These are phyloP conservation scores for Candida tropicalis DNA, from an alignment of 1,139 yeast species.

Conservation along the genomic window DNA sequence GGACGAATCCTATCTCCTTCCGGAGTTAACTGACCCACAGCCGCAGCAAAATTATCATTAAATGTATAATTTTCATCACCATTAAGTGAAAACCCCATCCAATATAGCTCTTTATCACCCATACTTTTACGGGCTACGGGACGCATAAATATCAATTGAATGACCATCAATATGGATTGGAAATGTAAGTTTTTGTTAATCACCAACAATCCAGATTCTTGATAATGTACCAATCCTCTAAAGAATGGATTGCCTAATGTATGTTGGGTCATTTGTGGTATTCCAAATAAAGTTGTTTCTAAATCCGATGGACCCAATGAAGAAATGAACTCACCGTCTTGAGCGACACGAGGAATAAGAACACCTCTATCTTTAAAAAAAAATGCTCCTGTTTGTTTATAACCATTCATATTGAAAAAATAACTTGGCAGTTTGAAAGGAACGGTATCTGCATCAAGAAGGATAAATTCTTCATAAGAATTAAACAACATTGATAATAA, in stretches of 20 bases:
- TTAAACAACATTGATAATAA: constrained; percentile 52
- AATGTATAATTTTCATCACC: constrained; percentile 56
- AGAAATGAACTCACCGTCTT: constrained; percentile 34
- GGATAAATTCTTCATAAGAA: constrained; percentile 50
- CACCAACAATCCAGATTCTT: constrained; percentile 56
- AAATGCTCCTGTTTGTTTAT: constrained; percentile 41
- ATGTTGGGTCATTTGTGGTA: constrained; percentile 35
- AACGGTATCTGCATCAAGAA: constrained; percentile 57
- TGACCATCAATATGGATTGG: constrained; percentile 44
- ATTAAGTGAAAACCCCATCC: constrained; percentile 57
- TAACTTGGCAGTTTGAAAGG: constrained; percentile 37
- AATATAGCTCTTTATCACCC: constrained; percentile 69
- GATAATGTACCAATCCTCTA: constrained; percentile 40
- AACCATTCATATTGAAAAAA: constrained; percentile 41
- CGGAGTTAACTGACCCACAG: constrained; percentile 51
- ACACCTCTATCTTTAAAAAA: constrained; percentile 53
- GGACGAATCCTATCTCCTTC: constrained; percentile 27
- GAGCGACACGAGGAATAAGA: constrained; percentile 28
- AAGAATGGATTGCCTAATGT: constrained; percentile 35
- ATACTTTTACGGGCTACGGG: constrained; percentile 45
- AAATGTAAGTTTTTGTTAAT: constrained; percentile 45
- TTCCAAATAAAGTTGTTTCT: constrained; percentile 35
- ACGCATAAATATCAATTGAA: constrained; percentile 41
- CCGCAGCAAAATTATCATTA: constrained; percentile 51
- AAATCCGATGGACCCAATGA: constrained; percentile 42